Percentiles rank a stretch among this genome's conserved stretches.
These are phyloP conservation scores for Microcera coccophila DNA, from an alignment of 2,329 filamentous ascomycete species.

Conservation along the genomic window DNA sequence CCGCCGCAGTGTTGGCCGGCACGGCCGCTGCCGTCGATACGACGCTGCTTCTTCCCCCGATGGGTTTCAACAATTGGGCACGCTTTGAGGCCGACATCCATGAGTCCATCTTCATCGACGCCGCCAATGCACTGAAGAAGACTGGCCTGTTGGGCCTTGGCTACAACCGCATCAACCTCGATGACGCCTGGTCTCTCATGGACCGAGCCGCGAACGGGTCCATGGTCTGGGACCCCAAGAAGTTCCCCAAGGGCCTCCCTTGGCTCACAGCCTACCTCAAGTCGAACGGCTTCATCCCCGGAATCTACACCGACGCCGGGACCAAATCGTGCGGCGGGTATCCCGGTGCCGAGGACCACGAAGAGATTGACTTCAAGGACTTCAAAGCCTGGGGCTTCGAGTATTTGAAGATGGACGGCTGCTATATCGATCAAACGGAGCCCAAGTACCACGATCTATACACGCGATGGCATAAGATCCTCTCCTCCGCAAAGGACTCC, in stretches of 20 bases:
- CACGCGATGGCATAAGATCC: slow-evolving; percentile 40
- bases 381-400: slow-evolving; percentile 38
- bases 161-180: slow-evolving; percentile 38
- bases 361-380: slow-evolving; percentile 39
- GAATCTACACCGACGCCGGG: slow-evolving; percentile 44
- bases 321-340: slow-evolving; percentile 42
- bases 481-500: slow-evolving; percentile 32
- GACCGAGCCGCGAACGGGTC: slow-evolving; percentile 34
- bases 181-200: slow-evolving; percentile 43
- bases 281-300: slow-evolving; percentile 39
- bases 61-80: slow-evolving; percentile 52
- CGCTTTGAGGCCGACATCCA: slow-evolving; percentile 46
- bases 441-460: slow-evolving; percentile 31
- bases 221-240: slow-evolving; percentile 38
- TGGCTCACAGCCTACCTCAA: slow-evolving; percentile 40
- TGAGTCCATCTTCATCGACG: slow-evolving; percentile 44
- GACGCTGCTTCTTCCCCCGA: slow-evolving; percentile 34
- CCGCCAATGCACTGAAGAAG: slow-evolving; percentile 42
- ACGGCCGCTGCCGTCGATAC: background rate
- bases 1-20: too few species aligned
- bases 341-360: slow-evolving; percentile 39
- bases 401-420: slow-evolving; percentile 40
- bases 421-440: slow-evolving; percentile 30
- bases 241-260: slow-evolving; percentile 41
- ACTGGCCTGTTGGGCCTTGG: slow-evolving; percentile 37